Conservation (phyloP, 2,329 filamentous ascomycete genomes). For the Graphilbum ipis-grandicollis region DNA sequence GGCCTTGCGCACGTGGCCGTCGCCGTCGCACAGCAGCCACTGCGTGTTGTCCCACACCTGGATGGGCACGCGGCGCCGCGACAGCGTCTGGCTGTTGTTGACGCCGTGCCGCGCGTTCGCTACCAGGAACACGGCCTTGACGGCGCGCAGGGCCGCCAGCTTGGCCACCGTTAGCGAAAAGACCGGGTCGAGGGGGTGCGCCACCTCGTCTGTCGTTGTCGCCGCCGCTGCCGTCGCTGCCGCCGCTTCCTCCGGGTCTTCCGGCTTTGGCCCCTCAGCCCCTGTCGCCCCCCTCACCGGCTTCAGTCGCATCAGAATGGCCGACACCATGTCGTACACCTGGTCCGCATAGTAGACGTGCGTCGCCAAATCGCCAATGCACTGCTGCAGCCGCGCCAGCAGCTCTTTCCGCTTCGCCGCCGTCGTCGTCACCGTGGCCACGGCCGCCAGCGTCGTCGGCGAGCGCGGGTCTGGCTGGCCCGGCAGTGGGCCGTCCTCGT, state of each 20-base stretch:
- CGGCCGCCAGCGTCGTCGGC: conserved; percentile 13
- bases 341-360: conserved; percentile 97
- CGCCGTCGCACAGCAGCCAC: conserved; percentile 70
- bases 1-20: conserved; percentile 61
- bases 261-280: conserved; percentile 30
- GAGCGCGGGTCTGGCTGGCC: conserved; percentile 14
- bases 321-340: conserved; percentile 80
- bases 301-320: conserved; percentile 63
- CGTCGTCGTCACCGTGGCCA: conserved; percentile 17
- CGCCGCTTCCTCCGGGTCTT: conserved; percentile 28
- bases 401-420: conserved; percentile 42
- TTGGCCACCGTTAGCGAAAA: conserved; percentile 38
- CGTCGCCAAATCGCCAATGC: conserved; percentile 79
- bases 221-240: conserved; percentile 19
- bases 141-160: conserved; percentile 52
- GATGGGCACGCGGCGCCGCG: conserved; percentile 58
- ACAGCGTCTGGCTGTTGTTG: conserved; percentile 43
- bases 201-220: conserved; percentile 10
- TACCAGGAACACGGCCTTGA: conserved; percentile 68
- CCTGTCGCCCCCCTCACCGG: conserved; percentile 31
- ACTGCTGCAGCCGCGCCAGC: conserved; percentile 54
- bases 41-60: conserved; percentile 93
- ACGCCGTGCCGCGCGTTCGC: conserved; percentile 52
- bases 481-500: conserved; percentile 6
- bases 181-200: too few species aligned